These are phyloP conservation scores for Adansonia gregorii DNA, from an alignment of 441 rosid genomes.

Conservation along the genomic window DNA sequence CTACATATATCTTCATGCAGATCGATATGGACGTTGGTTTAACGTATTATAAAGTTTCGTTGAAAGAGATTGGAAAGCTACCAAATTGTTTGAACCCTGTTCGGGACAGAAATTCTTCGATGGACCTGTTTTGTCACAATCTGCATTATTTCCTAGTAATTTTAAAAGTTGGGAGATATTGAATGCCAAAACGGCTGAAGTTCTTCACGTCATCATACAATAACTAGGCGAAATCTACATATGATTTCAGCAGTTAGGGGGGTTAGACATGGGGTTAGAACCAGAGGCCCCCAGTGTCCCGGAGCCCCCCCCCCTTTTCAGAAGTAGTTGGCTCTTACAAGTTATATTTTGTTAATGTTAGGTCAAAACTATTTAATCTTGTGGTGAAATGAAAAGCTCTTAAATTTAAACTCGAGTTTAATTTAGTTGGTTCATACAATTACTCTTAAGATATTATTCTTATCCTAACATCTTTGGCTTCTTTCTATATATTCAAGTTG, in stretches of 20 bases:
- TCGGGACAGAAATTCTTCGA: constrained; percentile 2
- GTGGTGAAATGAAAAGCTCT: no score
- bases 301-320: not conserved
- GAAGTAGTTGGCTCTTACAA: not conserved
- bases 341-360: not conserved
- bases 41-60: constrained; percentile 16
- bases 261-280: not conserved
- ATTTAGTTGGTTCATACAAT: no score
- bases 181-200: not conserved
- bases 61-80: constrained; percentile 31
- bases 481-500: no score
- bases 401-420: no score
- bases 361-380: no score
- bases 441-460: no score
- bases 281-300: not conserved
- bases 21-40: constrained; percentile 8
- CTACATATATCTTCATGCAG: constrained; percentile 9
- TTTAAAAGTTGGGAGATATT: not conserved
- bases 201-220: not conserved
- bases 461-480: no score
- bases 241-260: not conserved
- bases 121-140: not conserved
- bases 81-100: constrained; percentile 21
- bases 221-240: not conserved
- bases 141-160: not conserved